A percentile compares a stretch with the other conserved stretches of the same genome.
phyloP scores from a whole-genome alignment of 176 grass and related monocot genomes.

The Triticum aestivum region IWGSC_CS_RefSeq_v2.1 NC_057802.1:63584250-63584749 shows the following conservation, averaged over 20 bases:
- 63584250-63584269: constrained; percentile 29
- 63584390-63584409: not conserved
- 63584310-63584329: constrained; percentile 16
- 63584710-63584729: not conserved
- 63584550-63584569: not conserved
- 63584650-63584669: not conserved
- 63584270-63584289: constrained; percentile 31
- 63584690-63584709: not conserved
- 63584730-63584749: not conserved
- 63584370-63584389: not conserved
- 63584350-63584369: not conserved
- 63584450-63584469: not conserved
- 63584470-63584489: not conserved
- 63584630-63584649: not conserved
- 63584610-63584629: not conserved
- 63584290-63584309: not conserved
- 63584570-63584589: not conserved
- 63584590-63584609: not conserved
- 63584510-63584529: not conserved
- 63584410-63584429: constrained; percentile 26
- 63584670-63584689: not conserved
- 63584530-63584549: not conserved
- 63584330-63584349: constrained; percentile 3
- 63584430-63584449: not conserved
- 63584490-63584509: not conserved